These are phyloP conservation scores for Mayamaea pseudoterrestris DNA, from an alignment of 108 stramenopile species.

Conservation along the genomic window DNA sequence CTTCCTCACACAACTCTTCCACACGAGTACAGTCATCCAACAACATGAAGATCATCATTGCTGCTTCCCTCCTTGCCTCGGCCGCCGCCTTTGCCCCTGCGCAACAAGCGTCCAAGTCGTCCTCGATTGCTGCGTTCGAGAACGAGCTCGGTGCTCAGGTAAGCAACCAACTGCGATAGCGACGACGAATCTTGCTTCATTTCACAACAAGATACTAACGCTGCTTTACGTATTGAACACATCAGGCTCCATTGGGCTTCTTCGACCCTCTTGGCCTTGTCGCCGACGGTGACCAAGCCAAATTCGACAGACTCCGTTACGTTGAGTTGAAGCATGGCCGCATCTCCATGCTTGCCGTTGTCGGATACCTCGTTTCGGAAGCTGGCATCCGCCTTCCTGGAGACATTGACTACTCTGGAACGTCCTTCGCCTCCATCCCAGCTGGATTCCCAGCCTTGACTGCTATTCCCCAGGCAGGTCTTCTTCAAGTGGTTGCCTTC, in stretches of 20 bases:
- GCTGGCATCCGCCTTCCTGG: slow-evolving; percentile 56
- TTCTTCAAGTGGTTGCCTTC: slow-evolving; percentile 50
- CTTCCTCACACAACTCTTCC: too few species aligned
- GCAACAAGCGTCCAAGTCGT: slow-evolving; percentile 30
- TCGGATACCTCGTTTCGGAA: slow-evolving; percentile 20
- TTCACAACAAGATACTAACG: too few species aligned
- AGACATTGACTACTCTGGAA: slow-evolving; percentile 32
- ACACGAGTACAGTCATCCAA: too few species aligned
- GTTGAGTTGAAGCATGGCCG: slow-evolving; percentile 52
- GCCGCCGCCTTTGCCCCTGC: slow-evolving; percentile 53
- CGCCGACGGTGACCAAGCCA: slow-evolving; percentile 30
- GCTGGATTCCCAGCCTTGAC: slow-evolving; percentile 37
- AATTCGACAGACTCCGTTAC: slow-evolving; percentile 35
- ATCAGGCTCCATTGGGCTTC: slow-evolving; percentile 45
- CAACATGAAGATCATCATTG: slow-evolving; percentile 51
- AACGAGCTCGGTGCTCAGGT: slow-evolving; percentile 84
- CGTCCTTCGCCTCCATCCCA: slow-evolving; percentile 28
- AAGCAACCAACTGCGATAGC: too few species aligned
- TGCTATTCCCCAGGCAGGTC: slow-evolving; percentile 31
- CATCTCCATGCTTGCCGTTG: slow-evolving; percentile 30
- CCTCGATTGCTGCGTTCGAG: slow-evolving; percentile 39
- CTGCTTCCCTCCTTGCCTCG: slow-evolving; percentile 47
- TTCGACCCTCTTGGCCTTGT: slow-evolving; percentile 55
- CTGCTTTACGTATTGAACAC: too few species aligned
- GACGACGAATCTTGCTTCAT: too few species aligned